Evolutionary conservation across 2,329 filamentous ascomycete genomes (phyloP).

Genomic region (Aspergillus sp.): DNA sequence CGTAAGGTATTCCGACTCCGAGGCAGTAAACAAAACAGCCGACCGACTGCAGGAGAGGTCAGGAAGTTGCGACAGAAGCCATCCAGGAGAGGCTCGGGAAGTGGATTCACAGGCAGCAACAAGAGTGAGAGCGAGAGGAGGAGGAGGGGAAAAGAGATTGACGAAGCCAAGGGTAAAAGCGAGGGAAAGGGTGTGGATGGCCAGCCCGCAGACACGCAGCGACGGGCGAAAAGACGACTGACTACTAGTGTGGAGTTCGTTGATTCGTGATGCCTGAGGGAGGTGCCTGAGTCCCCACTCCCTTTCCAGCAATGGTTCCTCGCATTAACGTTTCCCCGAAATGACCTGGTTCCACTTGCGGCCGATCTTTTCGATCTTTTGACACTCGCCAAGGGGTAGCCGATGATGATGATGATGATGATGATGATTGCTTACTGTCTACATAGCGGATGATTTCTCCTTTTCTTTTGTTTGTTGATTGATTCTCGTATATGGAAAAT

Average conservation of each 20-base stretch:
- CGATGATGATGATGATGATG: background rate
- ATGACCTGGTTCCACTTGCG: conserved; percentile 25
- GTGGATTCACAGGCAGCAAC: background rate
- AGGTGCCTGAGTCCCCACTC: background rate
- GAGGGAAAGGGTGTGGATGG: conserved; percentile 6
- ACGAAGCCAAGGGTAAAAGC: conserved; percentile 13
- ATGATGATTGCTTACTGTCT: too few relatives aligned
- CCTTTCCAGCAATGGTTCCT: conserved; percentile 10
- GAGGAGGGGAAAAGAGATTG: background rate
- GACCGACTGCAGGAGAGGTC: conserved; percentile 17
- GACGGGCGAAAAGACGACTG: conserved; percentile 1
- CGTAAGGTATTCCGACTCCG: conserved; percentile 8
- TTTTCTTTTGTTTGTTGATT: too few relatives aligned
- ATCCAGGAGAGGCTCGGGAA: conserved; percentile 15
- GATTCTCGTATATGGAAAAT: too few relatives aligned
- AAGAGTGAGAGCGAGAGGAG: background rate
- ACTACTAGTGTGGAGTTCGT: too few relatives aligned
- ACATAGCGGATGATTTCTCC: too few relatives aligned
- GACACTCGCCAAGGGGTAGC: background rate
- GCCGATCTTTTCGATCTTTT: background rate
- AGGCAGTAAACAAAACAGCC: conserved; percentile 21
- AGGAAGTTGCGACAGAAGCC: conserved; percentile 16
- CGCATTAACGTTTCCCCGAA: conserved; percentile 34
- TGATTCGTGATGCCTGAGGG: background rate
- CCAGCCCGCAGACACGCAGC: conserved; percentile 11